Conservation (phyloP, 2,329 filamentous ascomycete genomes). For the Monosporascus sp. region DNA sequence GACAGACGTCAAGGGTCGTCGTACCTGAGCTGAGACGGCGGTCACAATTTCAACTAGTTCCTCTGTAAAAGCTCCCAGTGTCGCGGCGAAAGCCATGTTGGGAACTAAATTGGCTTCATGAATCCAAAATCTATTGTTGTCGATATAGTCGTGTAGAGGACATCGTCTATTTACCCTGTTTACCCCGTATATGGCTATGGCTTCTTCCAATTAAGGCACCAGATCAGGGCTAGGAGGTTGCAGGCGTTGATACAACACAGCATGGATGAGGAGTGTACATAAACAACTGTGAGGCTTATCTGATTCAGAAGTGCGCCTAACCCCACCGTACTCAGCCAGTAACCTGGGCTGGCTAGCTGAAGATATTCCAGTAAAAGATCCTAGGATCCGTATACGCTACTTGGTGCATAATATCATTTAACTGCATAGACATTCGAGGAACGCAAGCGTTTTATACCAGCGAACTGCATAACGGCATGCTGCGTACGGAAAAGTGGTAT, state of each 20-base stretch:
- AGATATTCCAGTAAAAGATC: too few relatives aligned
- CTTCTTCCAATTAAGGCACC: not conserved
- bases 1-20: constrained; percentile 7
- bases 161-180: not conserved
- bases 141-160: not conserved
- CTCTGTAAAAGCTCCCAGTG: constrained; percentile 59
- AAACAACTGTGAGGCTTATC: too few relatives aligned
- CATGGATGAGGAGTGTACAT: not conserved
- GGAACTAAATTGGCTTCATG: not conserved
- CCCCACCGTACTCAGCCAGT: too few relatives aligned
- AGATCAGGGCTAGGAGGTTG: not conserved
- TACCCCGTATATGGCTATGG: not conserved
- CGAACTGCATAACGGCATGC: too few relatives aligned
- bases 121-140: not conserved
- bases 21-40: constrained; percentile 48
- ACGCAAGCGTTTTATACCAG: too few relatives aligned
- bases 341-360: too few relatives aligned
- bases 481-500: too few relatives aligned
- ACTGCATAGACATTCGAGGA: too few relatives aligned
- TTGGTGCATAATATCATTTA: too few relatives aligned
- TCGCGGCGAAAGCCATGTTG: constrained; percentile 66
- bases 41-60: constrained; percentile 65
- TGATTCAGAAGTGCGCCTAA: too few relatives aligned
- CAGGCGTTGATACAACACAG: not conserved
- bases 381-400: too few relatives aligned